Evolutionary conservation across 441 rosid genomes (phyloP).

Genomic region (Populus trichocarpa): DNA sequence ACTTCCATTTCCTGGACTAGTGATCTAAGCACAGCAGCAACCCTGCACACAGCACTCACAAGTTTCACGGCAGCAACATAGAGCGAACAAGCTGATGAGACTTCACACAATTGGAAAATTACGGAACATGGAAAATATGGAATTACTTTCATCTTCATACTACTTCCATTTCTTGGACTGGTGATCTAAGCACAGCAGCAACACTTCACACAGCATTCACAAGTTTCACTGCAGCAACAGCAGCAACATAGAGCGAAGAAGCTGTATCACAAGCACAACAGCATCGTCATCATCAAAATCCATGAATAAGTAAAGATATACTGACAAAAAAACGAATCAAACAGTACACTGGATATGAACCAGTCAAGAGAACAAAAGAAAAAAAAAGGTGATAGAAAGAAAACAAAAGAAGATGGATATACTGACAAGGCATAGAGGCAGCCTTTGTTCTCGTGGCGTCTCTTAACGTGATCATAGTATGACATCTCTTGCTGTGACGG

Average conservation of each 20-base stretch:
- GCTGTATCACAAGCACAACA: slow-evolving; percentile 19
- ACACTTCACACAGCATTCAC: slow-evolving; percentile 32
- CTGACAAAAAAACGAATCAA: neutral
- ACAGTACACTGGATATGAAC: neutral
- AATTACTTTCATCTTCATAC: neutral
- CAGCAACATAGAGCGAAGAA: slow-evolving; percentile 39
- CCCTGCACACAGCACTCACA: slow-evolving; percentile 38
- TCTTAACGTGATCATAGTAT: slow-evolving; percentile 35
- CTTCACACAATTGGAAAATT: neutral
- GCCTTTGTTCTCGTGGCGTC: slow-evolving; percentile 46
- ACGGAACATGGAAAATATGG: neutral
- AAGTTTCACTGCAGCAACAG: slow-evolving; percentile 4
- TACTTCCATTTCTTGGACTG: neutral
- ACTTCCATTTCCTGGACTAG: neutral
- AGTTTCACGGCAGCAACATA: slow-evolving; percentile 29
- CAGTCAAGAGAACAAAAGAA: neutral
- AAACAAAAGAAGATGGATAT: neutral
- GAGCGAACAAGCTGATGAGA: neutral
- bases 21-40: slow-evolving; percentile 20
- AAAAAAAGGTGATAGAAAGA: neutral
- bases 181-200: slow-evolving; percentile 22
- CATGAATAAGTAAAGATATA: neutral
- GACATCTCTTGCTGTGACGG: slow-evolving; percentile 40
- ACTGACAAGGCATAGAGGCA: slow-evolving; percentile 42
- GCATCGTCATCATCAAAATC: neutral